Evolutionary conservation across 2,329 filamentous ascomycete species (phyloP).

Genomic region (Ramichloridium luteum): DNA sequence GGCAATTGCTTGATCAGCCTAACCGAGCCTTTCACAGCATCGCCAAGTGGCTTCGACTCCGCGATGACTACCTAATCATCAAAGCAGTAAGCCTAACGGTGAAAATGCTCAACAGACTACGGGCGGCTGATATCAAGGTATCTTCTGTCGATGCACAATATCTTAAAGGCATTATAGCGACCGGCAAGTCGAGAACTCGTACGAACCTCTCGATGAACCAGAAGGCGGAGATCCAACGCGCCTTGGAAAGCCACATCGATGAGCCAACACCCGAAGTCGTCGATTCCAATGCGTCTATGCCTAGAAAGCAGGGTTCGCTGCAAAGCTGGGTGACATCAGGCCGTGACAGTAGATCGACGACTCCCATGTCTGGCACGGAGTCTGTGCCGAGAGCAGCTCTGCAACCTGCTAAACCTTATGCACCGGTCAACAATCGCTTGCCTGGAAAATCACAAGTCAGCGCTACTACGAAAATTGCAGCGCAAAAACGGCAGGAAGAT

Average conservation of each 20-base stretch:
- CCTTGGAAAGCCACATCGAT: constrained; percentile 43
- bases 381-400: constrained; percentile 6
- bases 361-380: constrained; percentile 13
- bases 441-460: too few species aligned
- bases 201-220: constrained; percentile 75
- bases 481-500: constrained; percentile 29
- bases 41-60: constrained; percentile 71
- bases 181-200: constrained; percentile 40
- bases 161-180: constrained; percentile 54
- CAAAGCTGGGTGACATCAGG: constrained; percentile 29
- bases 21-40: constrained; percentile 54
- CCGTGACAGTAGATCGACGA: constrained; percentile 12
- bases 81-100: constrained; percentile 72
- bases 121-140: constrained; percentile 57
- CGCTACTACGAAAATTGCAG: constrained; percentile 15
- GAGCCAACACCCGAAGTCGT: constrained; percentile 13
- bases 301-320: constrained; percentile 30
- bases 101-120: constrained; percentile 73
- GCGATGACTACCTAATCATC: constrained; percentile 73
- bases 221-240: constrained; percentile 63
- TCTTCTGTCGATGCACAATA: constrained; percentile 49
- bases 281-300: constrained; percentile 14
- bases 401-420: neutral
- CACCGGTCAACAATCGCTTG: neutral
- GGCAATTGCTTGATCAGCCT: constrained; percentile 52